Evolutionary conservation across 345 rosid species (phyloP).

Genomic region (Pugionium cornutum): DNA sequence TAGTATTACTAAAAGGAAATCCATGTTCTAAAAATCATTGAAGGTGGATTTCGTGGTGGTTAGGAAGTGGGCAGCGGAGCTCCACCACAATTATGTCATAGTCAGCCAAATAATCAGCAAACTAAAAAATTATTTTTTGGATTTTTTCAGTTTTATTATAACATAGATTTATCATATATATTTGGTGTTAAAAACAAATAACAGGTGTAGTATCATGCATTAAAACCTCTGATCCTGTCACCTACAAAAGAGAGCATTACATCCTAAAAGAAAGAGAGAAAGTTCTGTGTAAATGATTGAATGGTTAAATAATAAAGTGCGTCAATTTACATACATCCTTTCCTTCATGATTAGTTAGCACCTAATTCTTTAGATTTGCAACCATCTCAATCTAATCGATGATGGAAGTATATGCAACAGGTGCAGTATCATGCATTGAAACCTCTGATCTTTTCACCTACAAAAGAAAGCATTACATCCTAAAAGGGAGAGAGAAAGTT

Average conservation of each 20-base stretch:
- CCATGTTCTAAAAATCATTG: too few relatives aligned
- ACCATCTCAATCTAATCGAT: slow-evolving; percentile 76
- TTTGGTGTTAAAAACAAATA: neutral
- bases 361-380: slow-evolving; percentile 76
- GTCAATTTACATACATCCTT: slow-evolving; percentile 51
- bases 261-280: slow-evolving; percentile 8
- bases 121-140: too few relatives aligned
- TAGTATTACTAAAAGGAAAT: too few relatives aligned
- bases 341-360: slow-evolving; percentile 61
- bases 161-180: too few relatives aligned
- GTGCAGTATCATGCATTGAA: slow-evolving; percentile 62
- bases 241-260: slow-evolving; percentile 46
- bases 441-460: slow-evolving; percentile 84
- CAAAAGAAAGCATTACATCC: slow-evolving; percentile 26
- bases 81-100: too few relatives aligned
- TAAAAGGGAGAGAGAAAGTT: neutral
- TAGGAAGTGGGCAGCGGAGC: too few relatives aligned
- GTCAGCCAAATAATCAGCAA: too few relatives aligned
- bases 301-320: neutral
- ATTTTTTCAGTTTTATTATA: too few relatives aligned
- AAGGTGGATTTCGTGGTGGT: too few relatives aligned
- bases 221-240: slow-evolving; percentile 73
- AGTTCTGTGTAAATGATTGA: neutral
- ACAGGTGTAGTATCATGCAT: slow-evolving; percentile 72
- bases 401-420: slow-evolving; percentile 72